Base-by-base conservation (phyloP, 805 yeast species). In the Lipomyces spencermartinsiae region DNA sequence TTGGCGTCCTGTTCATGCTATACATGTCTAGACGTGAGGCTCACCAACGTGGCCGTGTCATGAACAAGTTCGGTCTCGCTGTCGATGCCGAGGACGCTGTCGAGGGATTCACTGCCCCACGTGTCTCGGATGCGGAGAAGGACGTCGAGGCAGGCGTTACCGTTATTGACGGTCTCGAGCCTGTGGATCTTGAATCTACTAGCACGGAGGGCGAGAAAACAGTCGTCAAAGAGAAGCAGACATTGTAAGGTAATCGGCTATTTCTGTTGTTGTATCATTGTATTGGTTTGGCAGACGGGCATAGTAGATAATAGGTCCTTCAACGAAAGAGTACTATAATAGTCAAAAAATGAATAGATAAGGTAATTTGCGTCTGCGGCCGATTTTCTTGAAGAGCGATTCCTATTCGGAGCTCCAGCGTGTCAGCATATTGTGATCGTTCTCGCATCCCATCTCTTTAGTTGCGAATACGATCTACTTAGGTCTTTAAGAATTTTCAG, bases 1-100 rank as follows among this genome's bases (percentile, higher is more conserved):
- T 55, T 25, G 61, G 64, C 29, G 37, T 67, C 46, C 67, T 76
- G 39, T 62, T 65, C 58, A 57, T 65, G 56, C 39, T 61, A 16
- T 65, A 35, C 56, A 65, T 65, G 69, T 10, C 33, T 43, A 57
- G 51, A 54, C 60, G 69, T 14, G 69, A 65, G 43, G 29, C 9
- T 9, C 35, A 61, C 19, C 1, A 12, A 43, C 46, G 37, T 8
- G 59, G 59, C 12, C 33, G 37, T 8, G 55, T 66, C 12, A 33
- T 66, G 6, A 66, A 66, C 59, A 43, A 63, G 46, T 63, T 43
- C 31, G 69, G 67, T 55, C 61, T 66, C 16, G 64, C 67, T 3
- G 71, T 62, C 6, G 61, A 55, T 34, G 71, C 56, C 7, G 68
- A 58, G 14, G 67, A 70, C n/a, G 16, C 3, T 59, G 37, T 55